phyloP scores from a whole-genome alignment of 2,329 filamentous ascomycete species.

The Apiospora kogelbergensis region DNA sequence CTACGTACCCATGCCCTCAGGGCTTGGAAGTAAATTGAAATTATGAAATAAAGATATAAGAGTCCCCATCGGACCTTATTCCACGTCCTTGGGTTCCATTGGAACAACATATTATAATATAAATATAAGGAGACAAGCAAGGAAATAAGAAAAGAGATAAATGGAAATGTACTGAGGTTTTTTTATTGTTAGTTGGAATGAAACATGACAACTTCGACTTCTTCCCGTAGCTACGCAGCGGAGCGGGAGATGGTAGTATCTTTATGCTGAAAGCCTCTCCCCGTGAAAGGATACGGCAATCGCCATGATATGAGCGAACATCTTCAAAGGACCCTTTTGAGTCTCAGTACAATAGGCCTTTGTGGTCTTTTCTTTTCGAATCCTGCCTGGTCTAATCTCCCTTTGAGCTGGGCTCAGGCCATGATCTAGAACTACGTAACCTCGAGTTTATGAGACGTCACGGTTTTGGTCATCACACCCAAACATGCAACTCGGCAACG shows the following conservation, averaged over 20 bases:
- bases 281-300: neutral
- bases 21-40: neutral
- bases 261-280: neutral
- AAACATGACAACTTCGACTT: neutral
- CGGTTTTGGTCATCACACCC: neutral
- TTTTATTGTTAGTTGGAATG: neutral
- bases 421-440: neutral
- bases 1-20: neutral
- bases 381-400: neutral
- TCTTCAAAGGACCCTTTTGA: neutral
- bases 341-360: neutral
- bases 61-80: neutral
- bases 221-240: neutral
- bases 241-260: neutral
- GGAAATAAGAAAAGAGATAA: neutral
- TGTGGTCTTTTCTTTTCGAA: neutral
- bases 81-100: neutral
- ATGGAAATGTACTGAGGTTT: neutral
- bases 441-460: neutral
- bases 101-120: neutral
- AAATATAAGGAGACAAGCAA: neutral
- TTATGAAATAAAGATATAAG: neutral
- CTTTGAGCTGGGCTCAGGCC: neutral
- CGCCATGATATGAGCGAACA: neutral
- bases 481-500: neutral